Percentiles rank a stretch among this genome's conserved stretches.
Conservation (phyloP, 768 basidiomycete genomes). For the Lentinula lateritia region DNA sequence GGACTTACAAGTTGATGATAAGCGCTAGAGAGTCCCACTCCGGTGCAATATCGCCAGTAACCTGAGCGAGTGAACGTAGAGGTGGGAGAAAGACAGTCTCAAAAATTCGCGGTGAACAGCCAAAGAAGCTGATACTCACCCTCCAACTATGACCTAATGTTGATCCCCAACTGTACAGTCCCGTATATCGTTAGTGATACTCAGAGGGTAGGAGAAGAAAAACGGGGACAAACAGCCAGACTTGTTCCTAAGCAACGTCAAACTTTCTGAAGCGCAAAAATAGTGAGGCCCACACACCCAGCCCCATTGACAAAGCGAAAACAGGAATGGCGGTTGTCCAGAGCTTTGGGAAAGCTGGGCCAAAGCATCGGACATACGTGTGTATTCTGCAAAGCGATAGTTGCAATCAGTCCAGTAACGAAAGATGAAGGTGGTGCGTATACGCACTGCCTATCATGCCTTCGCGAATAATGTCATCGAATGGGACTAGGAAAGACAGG, state of each 20-base stretch:
- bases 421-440: neutral
- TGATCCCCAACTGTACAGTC: constrained; percentile 39
- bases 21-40: constrained; percentile 49
- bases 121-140: constrained; percentile 25
- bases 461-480: constrained; percentile 48
- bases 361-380: constrained; percentile 60
- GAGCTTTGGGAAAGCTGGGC: constrained; percentile 37
- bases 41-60: constrained; percentile 45
- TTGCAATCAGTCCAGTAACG: no score
- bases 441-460: constrained; percentile 51
- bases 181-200: no score
- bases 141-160: constrained; percentile 62
- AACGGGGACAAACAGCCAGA: constrained; percentile 35
- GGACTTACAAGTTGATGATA: constrained; percentile 53
- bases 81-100: neutral
- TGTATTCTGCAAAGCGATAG: constrained; percentile 34
- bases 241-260: constrained; percentile 29
- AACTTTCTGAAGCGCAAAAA: neutral
- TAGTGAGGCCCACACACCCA: constrained; percentile 31
- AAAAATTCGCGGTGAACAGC: neutral
- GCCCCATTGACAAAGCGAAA: constrained; percentile 65
- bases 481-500: constrained; percentile 36
- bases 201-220: no score
- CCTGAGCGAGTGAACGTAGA: constrained; percentile 23
- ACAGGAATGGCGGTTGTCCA: constrained; percentile 43